Conservation (phyloP, 192 early-diverging fungal genomes). For the Gamsiella multidivaricata region DNA sequence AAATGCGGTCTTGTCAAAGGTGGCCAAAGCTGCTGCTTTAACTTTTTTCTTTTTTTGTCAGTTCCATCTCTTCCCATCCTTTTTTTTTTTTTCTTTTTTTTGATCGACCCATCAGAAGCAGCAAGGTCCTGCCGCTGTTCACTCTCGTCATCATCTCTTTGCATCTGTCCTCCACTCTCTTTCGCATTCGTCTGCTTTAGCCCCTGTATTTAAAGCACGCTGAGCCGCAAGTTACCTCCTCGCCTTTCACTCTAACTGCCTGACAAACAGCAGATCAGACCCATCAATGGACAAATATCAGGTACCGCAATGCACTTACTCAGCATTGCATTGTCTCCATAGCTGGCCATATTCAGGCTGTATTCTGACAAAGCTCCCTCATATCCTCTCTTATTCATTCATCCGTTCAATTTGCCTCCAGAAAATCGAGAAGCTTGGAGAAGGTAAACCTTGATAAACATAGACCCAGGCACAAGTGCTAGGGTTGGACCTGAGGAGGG, state of each 20-base stretch:
- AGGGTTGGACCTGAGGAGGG: background rate
- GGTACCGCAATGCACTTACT: conserved; percentile 14
- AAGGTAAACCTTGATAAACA: conserved; percentile 68
- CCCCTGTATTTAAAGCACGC: background rate
- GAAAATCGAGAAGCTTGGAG: conserved; percentile 99
- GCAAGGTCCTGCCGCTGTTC: background rate
- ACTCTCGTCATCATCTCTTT: background rate
- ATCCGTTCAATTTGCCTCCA: conserved; percentile 43
- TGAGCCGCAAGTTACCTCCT: background rate
- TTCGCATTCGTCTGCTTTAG: background rate
- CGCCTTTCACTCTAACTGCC: background rate
- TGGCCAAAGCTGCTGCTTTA: no score
- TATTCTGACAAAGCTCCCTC: background rate
- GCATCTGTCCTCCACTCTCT: background rate
- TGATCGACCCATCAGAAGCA: conserved; percentile 32
- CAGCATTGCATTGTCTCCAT: background rate
- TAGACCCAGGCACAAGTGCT: background rate
- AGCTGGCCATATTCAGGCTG: background rate
- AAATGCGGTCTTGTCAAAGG: no score
- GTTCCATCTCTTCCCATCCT: background rate
- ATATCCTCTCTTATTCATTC: background rate
- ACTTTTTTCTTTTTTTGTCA: background rate
- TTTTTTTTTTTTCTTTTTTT: conserved; percentile 6
- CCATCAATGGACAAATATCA: conserved; percentile 51
- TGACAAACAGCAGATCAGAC: background rate